Percentiles rank a stretch among this genome's conserved stretches.
These are phyloP conservation scores for Pythium coloratum DNA, from an alignment of 352 stramenopile species.

Conservation along the genomic window DNA sequence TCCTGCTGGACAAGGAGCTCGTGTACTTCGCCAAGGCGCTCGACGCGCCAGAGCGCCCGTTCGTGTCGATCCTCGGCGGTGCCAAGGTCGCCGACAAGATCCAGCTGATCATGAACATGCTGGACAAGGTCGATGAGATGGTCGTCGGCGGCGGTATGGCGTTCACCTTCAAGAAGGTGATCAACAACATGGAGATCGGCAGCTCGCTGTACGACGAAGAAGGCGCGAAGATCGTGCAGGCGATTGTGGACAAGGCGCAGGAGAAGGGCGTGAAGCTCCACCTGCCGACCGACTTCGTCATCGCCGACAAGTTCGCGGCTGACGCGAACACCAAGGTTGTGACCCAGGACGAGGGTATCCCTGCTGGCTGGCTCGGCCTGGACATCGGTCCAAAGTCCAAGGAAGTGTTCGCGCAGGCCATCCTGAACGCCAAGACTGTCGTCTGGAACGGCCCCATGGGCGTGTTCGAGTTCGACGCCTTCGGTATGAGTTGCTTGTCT, in stretches of 20 bases:
- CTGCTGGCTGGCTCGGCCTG: conserved; percentile 96
- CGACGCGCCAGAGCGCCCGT: conserved; percentile 95
- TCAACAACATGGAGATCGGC: conserved; percentile 96
- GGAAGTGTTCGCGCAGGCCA: conserved; percentile 75
- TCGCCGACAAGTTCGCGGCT: conserved; percentile 96
- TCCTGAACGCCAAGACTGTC: conserved; percentile 92
- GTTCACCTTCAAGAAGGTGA: conserved; percentile 99
- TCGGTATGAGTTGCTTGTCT: conserved; percentile 58
- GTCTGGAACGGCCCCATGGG: conserved; percentile 99
- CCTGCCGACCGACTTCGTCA: conserved; percentile 97
- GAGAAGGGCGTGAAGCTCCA: conserved; percentile 97
- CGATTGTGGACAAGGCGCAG: conserved; percentile 97
- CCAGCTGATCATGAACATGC: conserved; percentile 98
- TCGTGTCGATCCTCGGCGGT: conserved; percentile 98
- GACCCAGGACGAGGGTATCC: conserved; percentile 92
- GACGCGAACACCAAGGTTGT: conserved; percentile 93
- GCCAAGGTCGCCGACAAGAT: conserved; percentile 99
- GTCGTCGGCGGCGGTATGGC: conserved; percentile 99
- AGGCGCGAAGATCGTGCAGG: conserved; percentile 79
- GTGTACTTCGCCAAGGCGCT: conserved; percentile 99
- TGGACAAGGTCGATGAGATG: conserved; percentile 99
- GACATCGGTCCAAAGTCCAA: conserved; percentile 97
- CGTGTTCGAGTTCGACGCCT: conserved; percentile 99
- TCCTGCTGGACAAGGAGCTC: conserved; percentile 99
- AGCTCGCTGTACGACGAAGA: conserved; percentile 92